These are phyloP conservation scores for Trichocladium uniseriatum DNA, from an alignment of 495 filamentous ascomycete genomes.

Conservation along the genomic window DNA sequence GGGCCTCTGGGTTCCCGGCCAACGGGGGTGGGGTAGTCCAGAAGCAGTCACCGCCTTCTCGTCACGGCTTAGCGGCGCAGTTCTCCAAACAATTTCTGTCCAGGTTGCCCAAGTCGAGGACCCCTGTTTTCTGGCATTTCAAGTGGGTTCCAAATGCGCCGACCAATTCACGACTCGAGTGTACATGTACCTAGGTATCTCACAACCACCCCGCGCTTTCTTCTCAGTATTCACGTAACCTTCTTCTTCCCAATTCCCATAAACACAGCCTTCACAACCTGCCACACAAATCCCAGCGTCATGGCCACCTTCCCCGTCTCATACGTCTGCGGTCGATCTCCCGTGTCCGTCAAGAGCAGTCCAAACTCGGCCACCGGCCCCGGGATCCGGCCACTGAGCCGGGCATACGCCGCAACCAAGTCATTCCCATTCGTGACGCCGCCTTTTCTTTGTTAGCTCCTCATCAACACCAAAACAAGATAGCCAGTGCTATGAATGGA, in stretches of 20 bases:
- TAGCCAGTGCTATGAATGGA: no score
- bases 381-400: conserved; percentile 35
- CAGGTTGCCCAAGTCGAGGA: no score
- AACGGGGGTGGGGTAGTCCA: neutral
- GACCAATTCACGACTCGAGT: no score
- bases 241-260: conserved; percentile 26
- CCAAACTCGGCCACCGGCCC: conserved; percentile 40
- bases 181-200: neutral
- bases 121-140: no score
- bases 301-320: conserved; percentile 21
- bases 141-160: no score
- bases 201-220: neutral
- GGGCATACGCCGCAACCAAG: conserved; percentile 46
- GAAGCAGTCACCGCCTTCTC: conserved; percentile 3
- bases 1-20: conserved; percentile 11
- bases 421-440: conserved; percentile 58
- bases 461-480: neutral
- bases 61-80: neutral
- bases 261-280: conserved; percentile 29
- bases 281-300: conserved; percentile 27
- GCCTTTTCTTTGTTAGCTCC: conserved; percentile 25
- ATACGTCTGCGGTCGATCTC: conserved; percentile 39
- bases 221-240: neutral
- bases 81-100: no score
- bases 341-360: conserved; percentile 42